Percentiles rank a stretch among this genome's conserved stretches.
These are phyloP conservation scores for Starmerella etchellsii DNA, from an alignment of 805 yeast genomes.

Conservation along the genomic window DNA sequence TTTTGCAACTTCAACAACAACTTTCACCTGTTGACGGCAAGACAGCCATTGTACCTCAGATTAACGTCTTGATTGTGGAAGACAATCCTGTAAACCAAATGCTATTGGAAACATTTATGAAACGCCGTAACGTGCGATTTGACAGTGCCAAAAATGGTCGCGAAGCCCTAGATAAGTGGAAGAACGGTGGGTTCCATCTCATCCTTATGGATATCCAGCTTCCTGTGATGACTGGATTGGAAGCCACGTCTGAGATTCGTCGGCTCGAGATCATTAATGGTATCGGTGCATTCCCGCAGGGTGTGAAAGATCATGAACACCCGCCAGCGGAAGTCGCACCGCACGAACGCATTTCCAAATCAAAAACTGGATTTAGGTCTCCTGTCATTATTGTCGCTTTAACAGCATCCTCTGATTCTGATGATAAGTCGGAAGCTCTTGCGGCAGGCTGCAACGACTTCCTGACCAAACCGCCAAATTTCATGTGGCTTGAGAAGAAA, in stretches of 20 bases:
- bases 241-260: conserved; percentile 85
- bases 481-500: conserved; percentile 87
- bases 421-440: conserved; percentile 78
- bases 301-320: conserved; percentile 26
- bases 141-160: conserved; percentile 85
- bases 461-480: conserved; percentile 87
- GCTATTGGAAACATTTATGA: conserved; percentile 75
- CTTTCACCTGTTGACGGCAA: conserved; percentile 8
- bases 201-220: conserved; percentile 95
- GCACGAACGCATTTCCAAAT: conserved; percentile 26
- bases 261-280: conserved; percentile 66
- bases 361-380: conserved; percentile 45
- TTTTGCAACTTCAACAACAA: conserved; percentile 8
- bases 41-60: conserved; percentile 57
- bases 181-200: conserved; percentile 84
- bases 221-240: conserved; percentile 92
- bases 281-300: conserved; percentile 47
- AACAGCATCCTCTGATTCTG: conserved; percentile 78
- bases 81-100: conserved; percentile 91
- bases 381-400: conserved; percentile 98
- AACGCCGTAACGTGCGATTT: conserved; percentile 71
- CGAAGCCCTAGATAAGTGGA: conserved; percentile 92
- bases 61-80: conserved; percentile 86
- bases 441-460: conserved; percentile 97
- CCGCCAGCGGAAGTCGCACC: conserved; percentile 15